phyloP scores from a whole-genome alignment of 306 rosid genomes.

The Casuarina glauca region DNA sequence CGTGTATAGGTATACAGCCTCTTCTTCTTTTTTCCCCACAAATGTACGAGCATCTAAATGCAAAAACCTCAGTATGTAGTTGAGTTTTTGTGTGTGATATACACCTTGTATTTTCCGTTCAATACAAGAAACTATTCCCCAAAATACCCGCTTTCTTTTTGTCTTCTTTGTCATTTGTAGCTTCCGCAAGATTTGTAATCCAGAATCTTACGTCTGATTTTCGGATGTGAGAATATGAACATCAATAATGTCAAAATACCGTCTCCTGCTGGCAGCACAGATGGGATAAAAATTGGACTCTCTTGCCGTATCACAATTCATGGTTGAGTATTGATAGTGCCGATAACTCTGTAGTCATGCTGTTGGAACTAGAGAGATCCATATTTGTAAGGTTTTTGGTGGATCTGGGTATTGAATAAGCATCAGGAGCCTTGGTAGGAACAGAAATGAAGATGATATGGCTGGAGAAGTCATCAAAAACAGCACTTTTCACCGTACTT shows the following conservation, averaged over 20 bases:
- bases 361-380: slow-evolving; percentile 39
- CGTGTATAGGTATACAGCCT: too few species aligned
- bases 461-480: slow-evolving; percentile 38
- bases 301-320: slow-evolving; percentile 35
- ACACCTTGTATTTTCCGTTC: too few species aligned
- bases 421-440: slow-evolving; percentile 59
- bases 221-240: slow-evolving; percentile 41
- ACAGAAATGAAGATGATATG: slow-evolving; percentile 35
- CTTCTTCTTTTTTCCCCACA: too few species aligned
- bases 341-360: slow-evolving; percentile 59
- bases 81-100: too few species aligned
- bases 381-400: slow-evolving; percentile 36
- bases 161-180: too few species aligned
- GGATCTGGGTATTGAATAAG: slow-evolving; percentile 84
- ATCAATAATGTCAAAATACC: slow-evolving; percentile 31
- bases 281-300: slow-evolving; percentile 59
- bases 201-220: slow-evolving; percentile 4
- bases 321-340: slow-evolving; percentile 40
- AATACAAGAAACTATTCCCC: too few species aligned
- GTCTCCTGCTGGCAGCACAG: slow-evolving; percentile 56
- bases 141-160: too few species aligned
- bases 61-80: too few species aligned
- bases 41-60: too few species aligned
- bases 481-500: slow-evolving; percentile 42
- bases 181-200: neutral